phyloP scores from a whole-genome alignment of 1,284 basidiomycete species.

The Pseudozyma pruni region DNA sequence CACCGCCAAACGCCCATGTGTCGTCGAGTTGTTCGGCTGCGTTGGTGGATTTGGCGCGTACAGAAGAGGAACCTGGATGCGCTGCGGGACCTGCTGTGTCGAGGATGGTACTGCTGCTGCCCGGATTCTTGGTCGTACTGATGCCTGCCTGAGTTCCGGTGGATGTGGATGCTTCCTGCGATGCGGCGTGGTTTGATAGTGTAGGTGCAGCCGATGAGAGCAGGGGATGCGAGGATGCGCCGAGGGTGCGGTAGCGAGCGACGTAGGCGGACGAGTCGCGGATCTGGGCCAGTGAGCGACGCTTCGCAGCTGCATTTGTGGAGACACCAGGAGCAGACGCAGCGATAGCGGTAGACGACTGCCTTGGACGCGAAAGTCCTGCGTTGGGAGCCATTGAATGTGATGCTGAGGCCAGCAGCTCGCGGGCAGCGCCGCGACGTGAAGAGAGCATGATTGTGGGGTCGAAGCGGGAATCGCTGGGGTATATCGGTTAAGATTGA shows the following conservation, averaged over 20 bases:
- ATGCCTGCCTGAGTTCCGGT: slow-evolving; percentile 12
- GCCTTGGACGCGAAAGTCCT: slow-evolving; percentile 27
- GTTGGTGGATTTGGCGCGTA: slow-evolving; percentile 23
- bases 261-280: slow-evolving; percentile 44
- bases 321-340: slow-evolving; percentile 9
- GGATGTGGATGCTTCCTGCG: slow-evolving; percentile 2
- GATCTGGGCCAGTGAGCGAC: slow-evolving; percentile 37
- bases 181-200: slow-evolving; percentile 4
- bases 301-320: slow-evolving; percentile 11
- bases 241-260: slow-evolving; percentile 42
- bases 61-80: slow-evolving; percentile 14
- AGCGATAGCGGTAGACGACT: slow-evolving; percentile 36
- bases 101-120: slow-evolving; percentile 15
- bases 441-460: slow-evolving; percentile 24
- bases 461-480: no score
- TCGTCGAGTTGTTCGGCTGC: slow-evolving; percentile 42
- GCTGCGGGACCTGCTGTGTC: slow-evolving; percentile 21
- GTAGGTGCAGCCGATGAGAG: slow-evolving; percentile 29
- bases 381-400: slow-evolving; percentile 8
- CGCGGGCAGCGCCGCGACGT: slow-evolving; percentile 32
- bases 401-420: slow-evolving; percentile 25
- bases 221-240: slow-evolving; percentile 28
- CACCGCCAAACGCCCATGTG: slow-evolving; percentile 51
- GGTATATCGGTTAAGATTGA: neutral
- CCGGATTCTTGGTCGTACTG: slow-evolving; percentile 4